Percentiles rank a stretch among this genome's conserved stretches.
These are phyloP conservation scores for Macadamia tetraphylla DNA, from an alignment of 164 flowering plant genomes.

Conservation along the genomic window DNA sequence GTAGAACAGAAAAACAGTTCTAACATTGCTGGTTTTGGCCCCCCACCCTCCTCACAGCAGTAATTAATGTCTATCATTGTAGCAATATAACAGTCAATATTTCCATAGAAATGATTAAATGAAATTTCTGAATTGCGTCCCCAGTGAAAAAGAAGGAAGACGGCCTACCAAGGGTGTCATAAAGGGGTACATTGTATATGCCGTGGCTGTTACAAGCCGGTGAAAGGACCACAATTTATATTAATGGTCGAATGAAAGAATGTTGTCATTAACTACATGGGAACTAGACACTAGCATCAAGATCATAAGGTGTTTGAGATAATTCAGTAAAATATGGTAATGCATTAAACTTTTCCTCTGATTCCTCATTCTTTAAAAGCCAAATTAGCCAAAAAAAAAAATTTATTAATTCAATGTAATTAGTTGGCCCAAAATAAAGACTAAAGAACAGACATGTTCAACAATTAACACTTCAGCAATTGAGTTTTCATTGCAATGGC, in stretches of 20 bases:
- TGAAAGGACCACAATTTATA: constrained; percentile 4
- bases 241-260: too few species aligned
- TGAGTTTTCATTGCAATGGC: background rate
- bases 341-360: too few species aligned
- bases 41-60: background rate
- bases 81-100: background rate
- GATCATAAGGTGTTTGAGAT: too few species aligned
- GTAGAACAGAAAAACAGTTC: background rate
- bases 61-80: background rate
- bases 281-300: too few species aligned
- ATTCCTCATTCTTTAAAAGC: too few species aligned
- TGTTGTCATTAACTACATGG: too few species aligned
- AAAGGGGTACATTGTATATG: constrained; percentile 78
- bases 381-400: too few species aligned
- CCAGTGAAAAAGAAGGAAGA: background rate
- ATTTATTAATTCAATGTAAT: too few species aligned
- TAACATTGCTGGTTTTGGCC: background rate
- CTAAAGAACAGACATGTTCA: background rate
- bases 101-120: background rate
- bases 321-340: too few species aligned
- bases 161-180: constrained; percentile 78
- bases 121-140: background rate
- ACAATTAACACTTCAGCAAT: background rate
- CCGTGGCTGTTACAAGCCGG: constrained; percentile 90
- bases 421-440: too few species aligned